Base-by-base conservation (phyloP, 352 stramenopile species). In the Blastocystis sp. region DNA sequence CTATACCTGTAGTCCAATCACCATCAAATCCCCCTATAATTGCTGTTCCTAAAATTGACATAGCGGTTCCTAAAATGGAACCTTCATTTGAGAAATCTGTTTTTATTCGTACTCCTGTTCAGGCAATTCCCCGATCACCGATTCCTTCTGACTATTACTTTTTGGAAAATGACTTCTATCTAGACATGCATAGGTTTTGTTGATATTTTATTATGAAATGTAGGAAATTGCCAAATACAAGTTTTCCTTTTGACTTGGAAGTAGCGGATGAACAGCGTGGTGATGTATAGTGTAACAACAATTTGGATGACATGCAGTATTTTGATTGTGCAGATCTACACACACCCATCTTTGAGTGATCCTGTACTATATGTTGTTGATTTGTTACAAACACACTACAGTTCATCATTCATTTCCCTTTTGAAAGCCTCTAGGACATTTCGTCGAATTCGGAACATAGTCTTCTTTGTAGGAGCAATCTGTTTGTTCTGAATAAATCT, bases 331-430 rank as follows among this genome's bases (percentile, higher is more conserved):
- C 53, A 35, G 73, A 84, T 11, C 17, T 84, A 37, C 51, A 54
- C 30, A 84, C 73, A 5, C 73, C 73, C 27, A 56, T 84, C 53
- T 84, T 84, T 84, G 73, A 84, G 9, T 84, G 42, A 81, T 35
- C 13, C 24, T 81, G 44, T 64, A 58, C 24, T 81, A 81, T 81
- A 19, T 19, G 33, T 40, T 79, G 15, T 9, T 70, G n/a, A 48
- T 70, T 70, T 22, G 30, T 42, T 24, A 48, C 40, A 48, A 48
- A 48, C 40, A 48, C 40, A 48, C 15, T 64, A 64, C 13, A 64
- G 15, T 15, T 64, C 40, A 9, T 48, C 40, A 48, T 48, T 48
- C 17, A 81, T n/a, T 19, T 54, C 35, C 27, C 30, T 44, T 35
- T 33, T 7, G n/a, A 89, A 89, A 30, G 60, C 66, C 22, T 75